Evolutionary conservation across 2,329 filamentous ascomycete genomes (phyloP).

Genomic region (Pseudogymnoascus sp.): DNA sequence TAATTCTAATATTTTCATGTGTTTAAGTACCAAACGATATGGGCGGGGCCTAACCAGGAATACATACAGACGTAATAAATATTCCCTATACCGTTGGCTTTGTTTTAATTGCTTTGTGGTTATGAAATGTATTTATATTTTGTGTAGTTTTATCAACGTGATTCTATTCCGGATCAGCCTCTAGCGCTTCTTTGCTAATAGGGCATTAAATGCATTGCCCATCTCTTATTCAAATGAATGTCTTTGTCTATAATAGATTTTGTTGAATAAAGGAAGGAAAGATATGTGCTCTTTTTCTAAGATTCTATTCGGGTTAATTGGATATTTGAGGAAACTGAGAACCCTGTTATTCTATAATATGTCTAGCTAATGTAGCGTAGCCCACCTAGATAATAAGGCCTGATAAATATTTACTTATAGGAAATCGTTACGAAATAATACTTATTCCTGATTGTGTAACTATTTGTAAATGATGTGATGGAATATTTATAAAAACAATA

Average conservation of each 20-base stretch:
- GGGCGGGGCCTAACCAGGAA: background rate
- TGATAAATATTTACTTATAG: too few species aligned
- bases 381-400: too few species aligned
- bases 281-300: too few species aligned
- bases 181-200: background rate
- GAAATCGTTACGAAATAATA: too few species aligned
- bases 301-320: too few species aligned
- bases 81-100: background rate
- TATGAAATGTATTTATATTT: background rate
- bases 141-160: too few species aligned
- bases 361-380: too few species aligned
- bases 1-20: background rate
- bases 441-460: too few species aligned
- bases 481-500: background rate
- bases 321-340: too few species aligned
- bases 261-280: too few species aligned
- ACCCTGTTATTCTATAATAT: too few species aligned
- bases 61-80: constrained; percentile 8
- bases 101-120: background rate
- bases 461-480: background rate
- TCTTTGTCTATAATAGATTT: background rate
- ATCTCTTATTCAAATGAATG: background rate
- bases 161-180: too few species aligned
- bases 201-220: background rate
- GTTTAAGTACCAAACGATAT: background rate